These are phyloP conservation scores for Cyclotella atomus DNA, from an alignment of 108 stramenopile species.

Conservation along the genomic window DNA sequence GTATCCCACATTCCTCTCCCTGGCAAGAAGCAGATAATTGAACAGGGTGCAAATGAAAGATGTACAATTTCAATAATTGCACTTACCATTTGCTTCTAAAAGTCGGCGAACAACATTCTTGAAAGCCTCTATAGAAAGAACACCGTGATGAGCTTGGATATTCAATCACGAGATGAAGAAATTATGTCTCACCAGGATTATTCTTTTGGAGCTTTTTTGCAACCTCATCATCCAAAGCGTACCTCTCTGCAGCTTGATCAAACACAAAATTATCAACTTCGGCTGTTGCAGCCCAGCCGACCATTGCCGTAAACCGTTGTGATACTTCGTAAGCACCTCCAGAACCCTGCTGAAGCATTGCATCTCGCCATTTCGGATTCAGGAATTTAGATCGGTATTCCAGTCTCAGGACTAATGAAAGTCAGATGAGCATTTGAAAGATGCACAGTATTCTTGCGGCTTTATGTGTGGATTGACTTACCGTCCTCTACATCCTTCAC, in stretches of 20 bases:
- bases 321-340: constrained; percentile 89
- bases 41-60: background rate
- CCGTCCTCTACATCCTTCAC: constrained; percentile 81
- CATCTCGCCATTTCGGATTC: constrained; percentile 90
- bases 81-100: constrained; percentile 72
- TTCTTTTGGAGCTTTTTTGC: constrained; percentile 72
- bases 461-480: background rate
- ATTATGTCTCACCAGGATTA: constrained; percentile 66
- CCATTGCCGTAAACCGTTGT: constrained; percentile 87
- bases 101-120: constrained; percentile 73
- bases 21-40: background rate
- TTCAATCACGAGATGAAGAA: background rate
- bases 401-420: constrained; percentile 59
- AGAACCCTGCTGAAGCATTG: constrained; percentile 85
- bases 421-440: background rate
- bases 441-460: background rate
- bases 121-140: constrained; percentile 58
- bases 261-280: constrained; percentile 84
- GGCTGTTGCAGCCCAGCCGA: constrained; percentile 83
- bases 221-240: constrained; percentile 87
- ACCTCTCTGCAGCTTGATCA: constrained; percentile 87
- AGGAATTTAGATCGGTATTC: constrained; percentile 88
- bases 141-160: background rate
- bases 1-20: constrained; percentile 90
- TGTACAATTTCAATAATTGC: background rate